These are phyloP conservation scores for Paramecium sonneborni DNA, from an alignment of 73 alveolate genomes.

Conservation along the genomic window DNA sequence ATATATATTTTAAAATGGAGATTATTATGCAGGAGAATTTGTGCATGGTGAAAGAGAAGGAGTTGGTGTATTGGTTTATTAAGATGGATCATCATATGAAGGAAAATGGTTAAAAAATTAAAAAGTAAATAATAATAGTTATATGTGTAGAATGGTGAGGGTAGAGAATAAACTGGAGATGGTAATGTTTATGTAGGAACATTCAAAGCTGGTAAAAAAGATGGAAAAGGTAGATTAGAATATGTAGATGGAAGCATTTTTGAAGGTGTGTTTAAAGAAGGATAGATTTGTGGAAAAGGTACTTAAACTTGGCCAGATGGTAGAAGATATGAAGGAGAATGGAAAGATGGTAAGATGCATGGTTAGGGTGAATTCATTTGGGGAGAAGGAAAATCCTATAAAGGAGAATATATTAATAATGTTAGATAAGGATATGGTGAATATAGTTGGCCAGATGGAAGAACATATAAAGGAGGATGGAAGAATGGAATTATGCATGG, in stretches of 20 bases:
- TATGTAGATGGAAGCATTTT: conserved; percentile 64
- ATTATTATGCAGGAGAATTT: conserved; percentile 75
- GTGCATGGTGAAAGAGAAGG: conserved; percentile 73
- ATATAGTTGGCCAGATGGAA: conserved; percentile 81
- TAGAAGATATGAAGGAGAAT: conserved; percentile 76
- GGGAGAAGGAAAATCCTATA: conserved; percentile 78
- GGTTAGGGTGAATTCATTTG: conserved; percentile 78
- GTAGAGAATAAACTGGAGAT: conserved; percentile 38
- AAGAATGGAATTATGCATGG: conserved; percentile 73
- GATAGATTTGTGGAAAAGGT: conserved; percentile 79
- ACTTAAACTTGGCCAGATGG: conserved; percentile 83
- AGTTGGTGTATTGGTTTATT: conserved; percentile 73
- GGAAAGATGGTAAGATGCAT: conserved; percentile 81
- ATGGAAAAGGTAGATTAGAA: conserved; percentile 60
- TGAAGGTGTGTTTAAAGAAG: conserved; percentile 70
- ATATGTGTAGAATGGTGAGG: background rate
- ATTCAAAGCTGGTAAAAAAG: conserved; percentile 15
- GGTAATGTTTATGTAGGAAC: background rate
- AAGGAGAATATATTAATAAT: conserved; percentile 76
- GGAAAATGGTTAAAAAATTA: conserved; percentile 11
- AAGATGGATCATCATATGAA: conserved; percentile 57
- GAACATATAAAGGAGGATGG: conserved; percentile 75
- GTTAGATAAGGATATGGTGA: conserved; percentile 83
- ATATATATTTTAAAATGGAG: conserved; percentile 16
- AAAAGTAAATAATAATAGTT: background rate